phyloP scores from a whole-genome alignment of 106 monocot genomes.

The Xerophyta viscosa region DNA sequence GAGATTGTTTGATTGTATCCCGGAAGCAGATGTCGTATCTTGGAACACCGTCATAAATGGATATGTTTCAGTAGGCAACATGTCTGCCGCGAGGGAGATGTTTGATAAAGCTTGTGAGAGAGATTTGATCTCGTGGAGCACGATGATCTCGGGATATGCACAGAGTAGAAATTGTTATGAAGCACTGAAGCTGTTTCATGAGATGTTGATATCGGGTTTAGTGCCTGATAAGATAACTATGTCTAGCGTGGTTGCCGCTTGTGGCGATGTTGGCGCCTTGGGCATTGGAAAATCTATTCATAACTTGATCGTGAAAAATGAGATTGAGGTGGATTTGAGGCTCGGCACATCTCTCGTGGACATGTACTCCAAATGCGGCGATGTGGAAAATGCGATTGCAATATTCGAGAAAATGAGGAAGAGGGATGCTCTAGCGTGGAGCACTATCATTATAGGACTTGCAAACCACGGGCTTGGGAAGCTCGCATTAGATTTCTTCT shows the following conservation, averaged over 20 bases:
- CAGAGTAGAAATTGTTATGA: slow-evolving; percentile 19
- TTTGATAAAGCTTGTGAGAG: slow-evolving; percentile 24
- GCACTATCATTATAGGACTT: slow-evolving; percentile 47
- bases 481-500: slow-evolving; percentile 30
- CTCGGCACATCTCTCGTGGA: slow-evolving; percentile 43
- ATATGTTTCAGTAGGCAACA: slow-evolving; percentile 16
- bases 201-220: slow-evolving; percentile 19
- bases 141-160: slow-evolving; percentile 45
- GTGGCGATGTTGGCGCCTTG: slow-evolving; percentile 30
- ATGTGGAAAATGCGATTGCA: slow-evolving; percentile 16
- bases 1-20: slow-evolving; percentile 35
- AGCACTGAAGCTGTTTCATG: slow-evolving; percentile 34
- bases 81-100: slow-evolving; percentile 24
- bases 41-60: slow-evolving; percentile 58
- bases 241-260: slow-evolving; percentile 30
- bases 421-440: slow-evolving; percentile 41
- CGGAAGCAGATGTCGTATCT: slow-evolving; percentile 30
- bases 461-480: slow-evolving; percentile 47
- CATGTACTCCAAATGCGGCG: slow-evolving; percentile 61
- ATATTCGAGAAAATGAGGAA: slow-evolving; percentile 16
- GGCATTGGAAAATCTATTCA: slow-evolving; percentile 26
- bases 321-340: slow-evolving; percentile 19
- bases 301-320: slow-evolving; percentile 14
- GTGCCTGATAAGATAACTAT: slow-evolving; percentile 40
- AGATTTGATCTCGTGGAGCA: slow-evolving; percentile 46